phyloP scores from a whole-genome alignment of 2,329 filamentous ascomycete genomes.

The Ophiostoma sp. region DNA sequence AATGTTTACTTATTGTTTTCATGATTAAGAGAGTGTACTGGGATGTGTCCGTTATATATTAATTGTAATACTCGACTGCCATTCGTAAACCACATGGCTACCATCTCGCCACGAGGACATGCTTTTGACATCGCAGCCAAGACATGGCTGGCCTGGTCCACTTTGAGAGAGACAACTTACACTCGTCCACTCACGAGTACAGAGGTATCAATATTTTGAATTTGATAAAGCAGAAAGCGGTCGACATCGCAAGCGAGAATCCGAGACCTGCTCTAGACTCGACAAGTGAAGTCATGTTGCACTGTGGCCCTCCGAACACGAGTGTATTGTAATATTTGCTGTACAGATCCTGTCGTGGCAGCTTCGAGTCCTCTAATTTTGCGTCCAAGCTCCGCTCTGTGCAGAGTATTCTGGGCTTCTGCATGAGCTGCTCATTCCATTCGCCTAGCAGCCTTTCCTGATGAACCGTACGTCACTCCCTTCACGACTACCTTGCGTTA shows the following conservation, averaged over 20 bases:
- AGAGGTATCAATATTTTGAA: not conserved
- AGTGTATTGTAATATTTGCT: not conserved
- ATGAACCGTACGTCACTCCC: not conserved
- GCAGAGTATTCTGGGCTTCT: not conserved
- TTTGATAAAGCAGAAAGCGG: not conserved
- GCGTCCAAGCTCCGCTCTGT: not conserved
- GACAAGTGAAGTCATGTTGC: not conserved
- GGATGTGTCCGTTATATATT: not conserved
- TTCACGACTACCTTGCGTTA: too few relatives aligned
- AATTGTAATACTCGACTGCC: not conserved
- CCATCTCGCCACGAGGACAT: not conserved
- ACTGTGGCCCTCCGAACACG: constrained; percentile 12
- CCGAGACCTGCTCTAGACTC: not conserved
- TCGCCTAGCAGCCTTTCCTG: not conserved
- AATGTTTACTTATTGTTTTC: constrained; percentile 9
- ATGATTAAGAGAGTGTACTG: not conserved
- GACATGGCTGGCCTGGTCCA: not conserved
- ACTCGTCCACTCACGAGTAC: not conserved
- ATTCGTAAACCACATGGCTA: not conserved
- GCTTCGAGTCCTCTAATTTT: constrained; percentile 9
- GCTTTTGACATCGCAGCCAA: not conserved
- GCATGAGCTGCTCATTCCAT: not conserved
- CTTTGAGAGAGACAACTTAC: not conserved
- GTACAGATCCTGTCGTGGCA: constrained; percentile 17
- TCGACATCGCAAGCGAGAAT: not conserved